These are phyloP conservation scores for Candida fluviatilis DNA, from an alignment of 805 yeast genomes.

Conservation along the genomic window DNA sequence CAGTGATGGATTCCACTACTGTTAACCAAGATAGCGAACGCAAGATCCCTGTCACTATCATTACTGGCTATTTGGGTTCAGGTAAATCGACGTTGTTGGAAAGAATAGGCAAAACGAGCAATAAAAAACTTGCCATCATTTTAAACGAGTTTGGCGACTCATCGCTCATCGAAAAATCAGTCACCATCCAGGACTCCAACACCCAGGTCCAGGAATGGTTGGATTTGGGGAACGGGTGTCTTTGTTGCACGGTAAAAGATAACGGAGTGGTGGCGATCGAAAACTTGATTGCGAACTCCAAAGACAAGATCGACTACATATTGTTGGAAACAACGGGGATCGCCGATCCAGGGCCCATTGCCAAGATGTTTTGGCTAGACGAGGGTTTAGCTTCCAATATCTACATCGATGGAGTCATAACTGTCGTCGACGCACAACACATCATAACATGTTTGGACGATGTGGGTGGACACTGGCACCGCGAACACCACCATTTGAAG, in stretches of 20 bases:
- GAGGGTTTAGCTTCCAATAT: slow-evolving; percentile 81
- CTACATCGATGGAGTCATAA: slow-evolving; percentile 85
- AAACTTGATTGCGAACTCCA: slow-evolving; percentile 66
- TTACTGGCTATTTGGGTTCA: slow-evolving; percentile 93
- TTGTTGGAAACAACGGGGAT: slow-evolving; percentile 91
- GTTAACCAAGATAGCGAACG: no score
- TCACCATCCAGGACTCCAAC: slow-evolving; percentile 57
- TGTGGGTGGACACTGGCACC: slow-evolving; percentile 67
- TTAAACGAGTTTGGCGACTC: slow-evolving; percentile 92
- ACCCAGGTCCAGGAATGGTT: slow-evolving; percentile 84
- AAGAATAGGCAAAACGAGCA: slow-evolving; percentile 64
- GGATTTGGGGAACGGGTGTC: slow-evolving; percentile 93
- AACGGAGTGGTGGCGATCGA: slow-evolving; percentile 94
- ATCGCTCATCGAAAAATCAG: slow-evolving; percentile 80
- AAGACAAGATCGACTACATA: slow-evolving; percentile 81
- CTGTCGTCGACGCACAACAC: slow-evolving; percentile 77
- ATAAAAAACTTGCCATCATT: slow-evolving; percentile 79
- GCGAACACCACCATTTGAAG: slow-evolving; percentile 28
- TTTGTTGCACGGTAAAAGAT: slow-evolving; percentile 94
- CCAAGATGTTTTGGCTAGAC: slow-evolving; percentile 96
- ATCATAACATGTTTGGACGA: slow-evolving; percentile 66
- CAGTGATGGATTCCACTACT: slow-evolving; percentile 5
- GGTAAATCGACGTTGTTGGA: slow-evolving; percentile 89
- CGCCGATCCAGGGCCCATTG: slow-evolving; percentile 97
- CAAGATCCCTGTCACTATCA: slow-evolving; percentile 87